Percentiles rank a stretch among this genome's conserved stretches.
These are phyloP conservation scores for Dothideomycetidae sp. DNA, from an alignment of 2,329 filamentous ascomycete genomes.

Conservation along the genomic window DNA sequence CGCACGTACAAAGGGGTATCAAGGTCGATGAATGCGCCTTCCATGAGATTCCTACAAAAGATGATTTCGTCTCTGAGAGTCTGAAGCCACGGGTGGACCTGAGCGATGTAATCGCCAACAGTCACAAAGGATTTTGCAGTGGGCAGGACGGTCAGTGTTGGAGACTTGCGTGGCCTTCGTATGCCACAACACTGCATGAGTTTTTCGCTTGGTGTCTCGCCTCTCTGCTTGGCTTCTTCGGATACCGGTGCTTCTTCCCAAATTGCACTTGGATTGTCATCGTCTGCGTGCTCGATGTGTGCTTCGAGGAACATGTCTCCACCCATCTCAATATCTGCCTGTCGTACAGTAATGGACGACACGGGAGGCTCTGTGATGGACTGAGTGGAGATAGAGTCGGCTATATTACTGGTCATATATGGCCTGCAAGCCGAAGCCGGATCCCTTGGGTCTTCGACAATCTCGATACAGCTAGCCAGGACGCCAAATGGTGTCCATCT, in stretches of 20 bases:
- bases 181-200: background rate
- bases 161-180: background rate
- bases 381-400: no score
- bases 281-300: background rate
- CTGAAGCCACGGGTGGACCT: background rate
- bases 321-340: background rate
- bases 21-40: background rate
- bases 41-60: background rate
- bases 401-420: no score
- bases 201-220: no score
- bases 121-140: background rate
- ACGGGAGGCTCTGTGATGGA: no score
- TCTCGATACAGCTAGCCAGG: background rate
- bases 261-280: background rate
- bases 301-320: background rate
- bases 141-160: background rate
- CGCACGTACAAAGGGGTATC: background rate
- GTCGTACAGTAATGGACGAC: no score
- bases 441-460: background rate
- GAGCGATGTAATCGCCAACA: background rate
- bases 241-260: no score
- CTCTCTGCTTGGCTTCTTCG: no score
- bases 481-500: background rate
- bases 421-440: no score
- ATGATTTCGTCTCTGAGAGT: background rate